Evolutionary conservation across 140 eudicot genomes (phyloP).

Genomic region (Bidens hawaiensis): DNA sequence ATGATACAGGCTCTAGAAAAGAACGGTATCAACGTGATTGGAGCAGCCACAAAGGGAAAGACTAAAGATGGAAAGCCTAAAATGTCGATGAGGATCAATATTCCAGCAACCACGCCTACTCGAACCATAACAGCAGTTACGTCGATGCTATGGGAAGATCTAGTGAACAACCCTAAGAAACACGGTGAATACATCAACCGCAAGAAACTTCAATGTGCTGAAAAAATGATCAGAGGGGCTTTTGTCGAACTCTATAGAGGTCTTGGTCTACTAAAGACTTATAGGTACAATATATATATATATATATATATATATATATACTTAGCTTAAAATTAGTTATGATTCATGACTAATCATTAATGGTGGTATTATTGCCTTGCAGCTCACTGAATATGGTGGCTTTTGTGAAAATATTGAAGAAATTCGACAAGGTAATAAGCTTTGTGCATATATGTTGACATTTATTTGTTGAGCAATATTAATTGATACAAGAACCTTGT

Average conservation of each 20-base stretch:
- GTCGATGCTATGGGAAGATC: conserved; percentile 87
- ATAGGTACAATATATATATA: too few species aligned
- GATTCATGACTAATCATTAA: background rate
- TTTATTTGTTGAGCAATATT: background rate
- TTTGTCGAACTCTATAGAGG: conserved; percentile 91
- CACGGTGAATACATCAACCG: conserved; percentile 59
- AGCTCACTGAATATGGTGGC: conserved; percentile 95
- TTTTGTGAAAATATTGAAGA: conserved; percentile 84
- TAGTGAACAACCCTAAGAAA: conserved; percentile 69
- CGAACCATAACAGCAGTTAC: conserved; percentile 81
- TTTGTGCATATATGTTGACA: background rate
- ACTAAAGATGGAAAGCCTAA: conserved; percentile 74
- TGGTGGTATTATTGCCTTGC: conserved; percentile 20
- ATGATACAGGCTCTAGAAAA: conserved; percentile 77
- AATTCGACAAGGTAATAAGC: conserved; percentile 79
- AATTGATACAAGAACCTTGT: background rate
- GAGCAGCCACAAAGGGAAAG: conserved; percentile 53
- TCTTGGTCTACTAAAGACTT: conserved; percentile 82
- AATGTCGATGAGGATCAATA: conserved; percentile 70
- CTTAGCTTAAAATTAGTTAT: background rate
- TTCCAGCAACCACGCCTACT: conserved; percentile 81
- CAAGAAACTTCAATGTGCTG: conserved; percentile 89
- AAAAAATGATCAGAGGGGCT: conserved; percentile 96
- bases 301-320: background rate
- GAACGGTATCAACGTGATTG: conserved; percentile 68